These are phyloP conservation scores for Phytophthora megakarya DNA, from an alignment of 352 stramenopile species.

Conservation along the genomic window DNA sequence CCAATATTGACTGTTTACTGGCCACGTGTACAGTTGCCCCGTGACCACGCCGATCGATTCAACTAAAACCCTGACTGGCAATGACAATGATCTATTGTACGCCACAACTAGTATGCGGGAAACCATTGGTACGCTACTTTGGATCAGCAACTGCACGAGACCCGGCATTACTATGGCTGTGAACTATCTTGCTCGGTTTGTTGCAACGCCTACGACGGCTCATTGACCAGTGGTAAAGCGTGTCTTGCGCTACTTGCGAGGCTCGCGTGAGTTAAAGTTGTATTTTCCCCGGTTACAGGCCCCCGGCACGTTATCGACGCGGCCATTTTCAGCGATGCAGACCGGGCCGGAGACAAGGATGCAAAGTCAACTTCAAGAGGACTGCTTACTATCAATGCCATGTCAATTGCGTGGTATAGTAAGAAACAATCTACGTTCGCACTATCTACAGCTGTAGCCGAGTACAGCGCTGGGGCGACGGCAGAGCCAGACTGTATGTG, in stretches of 20 bases:
- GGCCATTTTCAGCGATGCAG: constrained; percentile 11
- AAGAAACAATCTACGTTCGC: constrained; percentile 18
- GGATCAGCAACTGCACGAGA: background rate
- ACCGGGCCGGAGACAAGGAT: constrained; percentile 13
- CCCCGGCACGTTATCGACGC: background rate
- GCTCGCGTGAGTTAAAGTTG: too few relatives aligned
- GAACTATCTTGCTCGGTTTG: constrained; percentile 1
- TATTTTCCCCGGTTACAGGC: too few relatives aligned
- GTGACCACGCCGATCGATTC: background rate
- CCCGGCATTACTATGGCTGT: constrained; percentile 9
- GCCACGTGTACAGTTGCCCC: background rate
- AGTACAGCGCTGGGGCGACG: constrained; percentile 6
- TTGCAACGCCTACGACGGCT: too few relatives aligned
- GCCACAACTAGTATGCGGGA: background rate
- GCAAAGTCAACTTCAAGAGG: constrained; percentile 18
- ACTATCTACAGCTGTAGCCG: constrained; percentile 3
- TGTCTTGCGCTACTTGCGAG: too few relatives aligned
- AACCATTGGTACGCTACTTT: background rate
- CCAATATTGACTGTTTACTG: constrained; percentile 6
- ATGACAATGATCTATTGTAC: background rate
- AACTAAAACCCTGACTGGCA: background rate
- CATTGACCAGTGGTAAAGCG: too few relatives aligned
- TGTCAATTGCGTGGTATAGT: constrained; percentile 12
- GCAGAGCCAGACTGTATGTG: constrained; percentile 17
- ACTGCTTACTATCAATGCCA: constrained; percentile 6